Base-by-base conservation (phyloP, 345 rosid genomes). In the Boechera divaricarpa region DNA sequence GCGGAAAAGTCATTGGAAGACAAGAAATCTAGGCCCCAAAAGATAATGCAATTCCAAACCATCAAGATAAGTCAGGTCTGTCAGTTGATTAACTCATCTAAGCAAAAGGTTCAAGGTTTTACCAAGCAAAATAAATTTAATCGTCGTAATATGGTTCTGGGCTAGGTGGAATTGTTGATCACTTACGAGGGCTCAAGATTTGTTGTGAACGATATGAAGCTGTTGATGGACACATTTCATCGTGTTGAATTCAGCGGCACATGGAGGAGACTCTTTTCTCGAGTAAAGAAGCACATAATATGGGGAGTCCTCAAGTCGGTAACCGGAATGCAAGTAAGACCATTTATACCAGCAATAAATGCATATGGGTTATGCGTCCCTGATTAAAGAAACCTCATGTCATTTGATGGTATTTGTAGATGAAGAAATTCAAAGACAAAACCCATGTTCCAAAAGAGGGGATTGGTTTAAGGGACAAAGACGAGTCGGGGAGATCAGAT, bases 251-350 rank as follows among this genome's bases (percentile, higher is more conserved):
- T 95, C 84, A 86, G 88, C 45, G 98, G 99, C 33, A 92, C 96
- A 33, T 92, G 99, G 99, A 92, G 98, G 83, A 87, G 92, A 83
- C 82, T 95, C 54, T 93, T 93, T 86, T 92, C 99, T 49, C 85
- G 98, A 73, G 98, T 95, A 52, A 95, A 95, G 86, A 95, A 95
- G 78, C 98, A 92, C 70, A 91, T 95, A 3, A 92, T 92, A 67
- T 92, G 98, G 98, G 99, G 97, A 73, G 97, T 94, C 64, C 85
- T 95, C 26, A 95, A 95, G 87, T 95, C 97, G 12, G 97, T 95
- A 58, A 91, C 98, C 0, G 99, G 98, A 64, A 89, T 95, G 99
- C 98, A 95, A 90, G 99, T 90, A 87, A 74, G 79, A 33, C 38
- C 61, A 63, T 44, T 42, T 41, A 44, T 21, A 65, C 51, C 31